Evolutionary conservation across 305 asterid species (phyloP).

Genomic region (Euphrasia arctica): DNA sequence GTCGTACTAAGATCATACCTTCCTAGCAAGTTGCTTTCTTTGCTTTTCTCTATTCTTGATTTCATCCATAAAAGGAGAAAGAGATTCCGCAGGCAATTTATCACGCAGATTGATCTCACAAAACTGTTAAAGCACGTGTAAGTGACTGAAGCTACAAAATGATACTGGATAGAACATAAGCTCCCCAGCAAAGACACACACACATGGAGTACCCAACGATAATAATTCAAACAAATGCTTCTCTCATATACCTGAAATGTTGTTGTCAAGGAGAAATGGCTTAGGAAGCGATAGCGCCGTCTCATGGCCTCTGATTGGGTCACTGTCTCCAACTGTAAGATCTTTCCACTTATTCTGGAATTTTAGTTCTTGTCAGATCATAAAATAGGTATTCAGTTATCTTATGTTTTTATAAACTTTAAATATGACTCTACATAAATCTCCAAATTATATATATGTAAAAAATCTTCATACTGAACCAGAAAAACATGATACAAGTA

Average conservation of each 20-base stretch:
- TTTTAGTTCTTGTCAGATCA: slow-evolving; percentile 26
- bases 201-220: neutral
- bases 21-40: slow-evolving; percentile 73
- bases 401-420: slow-evolving; percentile 1
- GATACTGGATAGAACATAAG: slow-evolving; percentile 16
- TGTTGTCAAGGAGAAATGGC: slow-evolving; percentile 94
- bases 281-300: slow-evolving; percentile 87
- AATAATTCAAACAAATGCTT: slow-evolving; percentile 10
- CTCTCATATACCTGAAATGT: slow-evolving; percentile 60
- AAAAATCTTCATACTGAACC: slow-evolving; percentile 9
- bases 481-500: neutral
- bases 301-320: slow-evolving; percentile 88
- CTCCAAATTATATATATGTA: neutral
- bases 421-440: slow-evolving; percentile 5
- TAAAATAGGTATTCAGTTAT: slow-evolving; percentile 7
- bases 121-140: slow-evolving; percentile 46
- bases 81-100: slow-evolving; percentile 65
- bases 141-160: slow-evolving; percentile 20
- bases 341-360: slow-evolving; percentile 82
- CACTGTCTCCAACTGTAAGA: slow-evolving; percentile 77
- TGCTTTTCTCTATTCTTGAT: slow-evolving; percentile 87
- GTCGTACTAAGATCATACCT: slow-evolving; percentile 47
- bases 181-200: neutral
- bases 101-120: slow-evolving; percentile 81
- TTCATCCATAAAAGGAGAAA: slow-evolving; percentile 87